Evolutionary conservation across 257 asterid genomes (phyloP), one percentile per base, ranked within the genome.

Genomic region (Rhazya stricta): DNA sequence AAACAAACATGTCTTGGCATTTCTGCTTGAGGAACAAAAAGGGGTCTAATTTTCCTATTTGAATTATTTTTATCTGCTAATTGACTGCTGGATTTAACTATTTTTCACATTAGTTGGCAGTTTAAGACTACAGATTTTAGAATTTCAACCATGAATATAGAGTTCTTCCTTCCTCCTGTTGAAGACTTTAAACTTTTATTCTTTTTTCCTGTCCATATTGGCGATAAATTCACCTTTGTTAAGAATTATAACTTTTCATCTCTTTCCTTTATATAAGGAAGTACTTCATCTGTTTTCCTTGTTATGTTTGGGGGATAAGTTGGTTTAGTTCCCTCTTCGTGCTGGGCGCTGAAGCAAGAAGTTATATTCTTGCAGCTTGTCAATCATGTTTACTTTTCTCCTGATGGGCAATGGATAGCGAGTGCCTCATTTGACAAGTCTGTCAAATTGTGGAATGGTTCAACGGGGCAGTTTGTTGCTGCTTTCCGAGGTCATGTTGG

Each of bases 391-490:
- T 92, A 88, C 84, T 95, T 95, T 76, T 95, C 99, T 72, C 98
- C 98, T 60, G 96, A 95, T 79, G 98, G 98, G 72, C 90, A 81
- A 78, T 92, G 96, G 97, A 84, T 95, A 51, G 99, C 98, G 48
- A 95, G 96, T 79, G 99, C 98, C 78, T 92, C 99, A 63, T 95
- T 95, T 76, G 98, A 95, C 79, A 95, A 86, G 83, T 95, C 99
- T 3, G 97, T 95, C 67, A 92, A 94, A 82, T 83, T 91, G 73
- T 94, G 99, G 99, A 94, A 92, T 83, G 99, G 97, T 70, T 78
- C 83, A 42, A 94, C 94, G 2, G 99, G 97, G 60, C 89, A 90
- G 50, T 92, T 92, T 62, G 91, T 94, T 85, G 90, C 97, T 72
- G 93, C 91, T 29, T 94, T 94, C 80, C 92, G 97, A 46, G 98